phyloP scores from a whole-genome alignment of 495 filamentous ascomycete genomes.

The Penicillium arizonense region DNA sequence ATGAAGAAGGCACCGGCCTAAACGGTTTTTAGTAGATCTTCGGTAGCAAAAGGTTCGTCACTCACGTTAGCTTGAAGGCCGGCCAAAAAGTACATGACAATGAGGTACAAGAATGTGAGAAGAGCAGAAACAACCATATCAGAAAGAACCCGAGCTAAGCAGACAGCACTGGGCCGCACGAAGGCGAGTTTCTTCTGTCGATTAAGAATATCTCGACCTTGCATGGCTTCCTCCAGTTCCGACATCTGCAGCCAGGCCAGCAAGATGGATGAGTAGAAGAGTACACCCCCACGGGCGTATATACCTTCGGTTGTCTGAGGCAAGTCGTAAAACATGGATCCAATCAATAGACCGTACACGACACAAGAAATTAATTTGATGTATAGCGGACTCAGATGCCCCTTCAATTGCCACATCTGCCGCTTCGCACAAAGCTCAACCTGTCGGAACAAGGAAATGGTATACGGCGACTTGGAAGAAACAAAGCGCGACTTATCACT shows the following conservation, averaged over 20 bases:
- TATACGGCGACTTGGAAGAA: constrained; percentile 50
- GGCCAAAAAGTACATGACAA: constrained; percentile 69
- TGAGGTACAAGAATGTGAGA: constrained; percentile 63
- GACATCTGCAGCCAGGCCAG: constrained; percentile 77
- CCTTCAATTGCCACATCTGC: constrained; percentile 52
- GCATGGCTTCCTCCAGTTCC: constrained; percentile 69
- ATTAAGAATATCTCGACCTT: constrained; percentile 66
- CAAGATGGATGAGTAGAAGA: constrained; percentile 75
- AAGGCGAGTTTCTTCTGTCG: constrained; percentile 79
- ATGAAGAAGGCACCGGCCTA: constrained; percentile 53
- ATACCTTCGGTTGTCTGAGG: constrained; percentile 46
- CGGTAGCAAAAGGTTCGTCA: too few species aligned
- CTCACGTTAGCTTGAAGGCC: constrained; percentile 47
- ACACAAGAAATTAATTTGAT: constrained; percentile 36
- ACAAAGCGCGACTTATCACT: constrained; percentile 39
- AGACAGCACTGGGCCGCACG: constrained; percentile 73
- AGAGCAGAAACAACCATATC: constrained; percentile 64
- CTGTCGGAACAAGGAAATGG: constrained; percentile 61
- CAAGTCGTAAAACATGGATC: constrained; percentile 37
- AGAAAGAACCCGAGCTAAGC: constrained; percentile 66
- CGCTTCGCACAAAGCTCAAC: constrained; percentile 60
- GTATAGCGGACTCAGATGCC: constrained; percentile 30
- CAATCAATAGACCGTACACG: constrained; percentile 32
- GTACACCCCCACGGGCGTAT: constrained; percentile 45
- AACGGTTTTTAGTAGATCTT: background rate